phyloP scores from a whole-genome alignment of 306 rosid genomes.

The Cucurbita maxima region DNA sequence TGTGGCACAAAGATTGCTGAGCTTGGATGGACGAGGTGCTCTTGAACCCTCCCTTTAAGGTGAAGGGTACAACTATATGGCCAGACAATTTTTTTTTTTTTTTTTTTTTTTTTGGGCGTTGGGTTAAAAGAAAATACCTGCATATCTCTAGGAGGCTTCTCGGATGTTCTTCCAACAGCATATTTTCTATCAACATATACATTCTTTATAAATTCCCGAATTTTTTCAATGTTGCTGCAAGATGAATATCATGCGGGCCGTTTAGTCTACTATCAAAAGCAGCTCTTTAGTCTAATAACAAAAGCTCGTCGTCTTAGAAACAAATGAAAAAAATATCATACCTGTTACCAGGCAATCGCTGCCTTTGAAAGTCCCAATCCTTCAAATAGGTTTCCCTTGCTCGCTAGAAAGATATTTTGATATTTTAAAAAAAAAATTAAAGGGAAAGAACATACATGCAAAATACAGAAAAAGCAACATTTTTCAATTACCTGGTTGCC shows the following conservation, averaged over 20 bases:
- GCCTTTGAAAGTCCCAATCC: conserved; percentile 83
- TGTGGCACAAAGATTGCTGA: too few relatives aligned
- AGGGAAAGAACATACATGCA: conserved; percentile 11
- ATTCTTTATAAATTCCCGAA: conserved; percentile 66
- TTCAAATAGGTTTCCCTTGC: conserved; percentile 77
- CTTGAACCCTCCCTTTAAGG: too few relatives aligned
- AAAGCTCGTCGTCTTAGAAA: background rate
- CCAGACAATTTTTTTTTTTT: too few relatives aligned
- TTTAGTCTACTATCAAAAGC: background rate
- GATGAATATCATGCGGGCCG: conserved; percentile 8
- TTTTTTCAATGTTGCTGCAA: conserved; percentile 65
- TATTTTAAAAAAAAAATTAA: conserved; percentile 5
- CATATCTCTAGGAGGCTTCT: conserved; percentile 70
- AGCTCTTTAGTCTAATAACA: background rate
- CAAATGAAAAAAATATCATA: conserved; percentile 12
- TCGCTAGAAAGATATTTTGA: conserved; percentile 30
- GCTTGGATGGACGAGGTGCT: too few relatives aligned
- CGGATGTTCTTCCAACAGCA: conserved; percentile 46
- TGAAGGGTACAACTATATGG: too few relatives aligned
- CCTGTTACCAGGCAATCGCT: conserved; percentile 71
- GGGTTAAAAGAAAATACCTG: conserved; percentile 36
- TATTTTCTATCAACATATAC: conserved; percentile 64
- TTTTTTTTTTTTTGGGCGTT: too few relatives aligned
- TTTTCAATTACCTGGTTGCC: conserved; percentile 70
- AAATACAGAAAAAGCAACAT: background rate